Evolutionary conservation across 2,329 filamentous ascomycete genomes (phyloP).

Genomic region (Pseudogymnoascus pannorum): DNA sequence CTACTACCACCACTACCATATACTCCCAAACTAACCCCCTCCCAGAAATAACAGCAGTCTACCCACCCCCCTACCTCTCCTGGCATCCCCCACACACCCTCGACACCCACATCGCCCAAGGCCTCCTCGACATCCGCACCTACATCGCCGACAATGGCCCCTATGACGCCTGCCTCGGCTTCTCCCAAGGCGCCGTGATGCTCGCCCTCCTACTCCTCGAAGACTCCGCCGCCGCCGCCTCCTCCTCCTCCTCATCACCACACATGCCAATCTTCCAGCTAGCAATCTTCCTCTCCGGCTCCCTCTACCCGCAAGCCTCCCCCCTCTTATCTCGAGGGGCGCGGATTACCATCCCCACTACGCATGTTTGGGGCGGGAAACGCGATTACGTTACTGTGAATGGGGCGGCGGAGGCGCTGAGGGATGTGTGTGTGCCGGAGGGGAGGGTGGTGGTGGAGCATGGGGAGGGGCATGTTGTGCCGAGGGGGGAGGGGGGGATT

Average conservation of each 20-base stretch:
- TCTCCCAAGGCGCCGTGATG: conserved; percentile 9
- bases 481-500: conserved; percentile 38
- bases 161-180: conserved; percentile 9
- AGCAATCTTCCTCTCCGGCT: conserved; percentile 37
- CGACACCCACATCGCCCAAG: neutral
- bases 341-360: neutral
- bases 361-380: neutral
- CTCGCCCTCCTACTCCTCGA: neutral
- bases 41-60: neutral
- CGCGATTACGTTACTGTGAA: conserved; percentile 8
- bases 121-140: conserved; percentile 1
- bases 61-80: neutral
- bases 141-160: conserved; percentile 10
- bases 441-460: conserved; percentile 56
- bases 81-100: neutral
- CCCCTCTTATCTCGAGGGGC: neutral
- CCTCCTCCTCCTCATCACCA: conserved; percentile 26
- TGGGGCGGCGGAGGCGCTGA: conserved; percentile 49
- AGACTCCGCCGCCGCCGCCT: neutral
- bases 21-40: neutral
- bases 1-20: too few relatives aligned
- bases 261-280: conserved; percentile 44
- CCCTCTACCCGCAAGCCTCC: neutral
- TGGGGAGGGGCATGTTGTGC: conserved; percentile 56
- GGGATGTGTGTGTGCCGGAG: conserved; percentile 54